A percentile compares a stretch with the other conserved stretches of the same genome.
Conservation (phyloP, 1,284 basidiomycete genomes). For the Naganishia sp. region DNA sequence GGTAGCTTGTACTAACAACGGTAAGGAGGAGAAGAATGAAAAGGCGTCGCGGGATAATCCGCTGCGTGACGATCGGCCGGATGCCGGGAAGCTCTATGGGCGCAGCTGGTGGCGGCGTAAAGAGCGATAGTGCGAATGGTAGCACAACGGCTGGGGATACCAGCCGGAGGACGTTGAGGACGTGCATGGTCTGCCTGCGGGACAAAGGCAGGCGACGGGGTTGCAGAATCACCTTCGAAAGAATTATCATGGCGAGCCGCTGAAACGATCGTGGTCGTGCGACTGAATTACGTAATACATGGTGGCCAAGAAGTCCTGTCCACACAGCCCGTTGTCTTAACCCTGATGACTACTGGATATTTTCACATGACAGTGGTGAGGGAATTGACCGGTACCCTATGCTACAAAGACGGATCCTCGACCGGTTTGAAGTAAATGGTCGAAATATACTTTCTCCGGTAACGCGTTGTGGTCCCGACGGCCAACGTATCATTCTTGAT, state of each 20-base stretch:
- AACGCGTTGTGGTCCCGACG: constrained; percentile 89
- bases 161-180: constrained; percentile 62
- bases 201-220: background rate
- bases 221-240: background rate
- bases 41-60: constrained; percentile 67
- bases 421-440: constrained; percentile 68
- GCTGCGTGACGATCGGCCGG: constrained; percentile 63
- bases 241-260: background rate
- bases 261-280: constrained; percentile 1
- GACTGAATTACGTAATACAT: constrained; percentile 3
- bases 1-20: constrained; percentile 52
- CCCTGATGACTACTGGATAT: too few relatives aligned
- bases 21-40: constrained; percentile 69
- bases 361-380: too few relatives aligned
- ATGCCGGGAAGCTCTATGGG: constrained; percentile 30
- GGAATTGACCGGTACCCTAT: too few relatives aligned
- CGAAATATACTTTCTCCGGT: constrained; percentile 82
- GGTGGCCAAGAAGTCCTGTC: too few relatives aligned
- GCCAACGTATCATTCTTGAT: constrained; percentile 93
- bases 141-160: constrained; percentile 66
- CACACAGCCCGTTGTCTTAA: too few relatives aligned
- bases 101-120: constrained; percentile 51
- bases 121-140: constrained; percentile 63
- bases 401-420: constrained; percentile 5
- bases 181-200: background rate